Percentiles rank a stretch among this genome's conserved stretches.
Evolutionary conservation across 495 filamentous ascomycete genomes (phyloP).

Genomic region (Podospora fimiseda): DNA sequence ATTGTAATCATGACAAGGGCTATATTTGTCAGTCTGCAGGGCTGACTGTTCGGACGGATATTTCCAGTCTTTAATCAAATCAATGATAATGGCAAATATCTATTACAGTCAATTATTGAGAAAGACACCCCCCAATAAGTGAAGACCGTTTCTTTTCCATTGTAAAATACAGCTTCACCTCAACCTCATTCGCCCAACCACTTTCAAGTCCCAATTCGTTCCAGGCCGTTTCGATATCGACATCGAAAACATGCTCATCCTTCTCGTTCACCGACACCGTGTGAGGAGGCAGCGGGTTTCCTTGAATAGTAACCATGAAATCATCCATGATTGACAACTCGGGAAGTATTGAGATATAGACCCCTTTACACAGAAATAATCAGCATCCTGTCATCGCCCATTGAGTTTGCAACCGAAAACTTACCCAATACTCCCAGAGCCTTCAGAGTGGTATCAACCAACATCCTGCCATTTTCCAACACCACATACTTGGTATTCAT

Average conservation of each 20-base stretch:
- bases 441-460: slow-evolving; percentile 63
- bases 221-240: slow-evolving; percentile 78
- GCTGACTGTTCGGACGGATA: no score
- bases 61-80: no score
- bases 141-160: slow-evolving; percentile 10
- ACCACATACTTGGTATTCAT: slow-evolving; percentile 50
- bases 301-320: slow-evolving; percentile 72
- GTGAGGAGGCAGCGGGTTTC: slow-evolving; percentile 56
- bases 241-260: slow-evolving; percentile 56
- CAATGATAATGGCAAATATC: no score
- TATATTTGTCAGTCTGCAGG: no score
- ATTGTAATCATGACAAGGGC: neutral
- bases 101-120: no score
- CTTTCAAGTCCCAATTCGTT: slow-evolving; percentile 60
- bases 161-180: slow-evolving; percentile 57
- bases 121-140: no score
- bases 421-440: slow-evolving; percentile 73
- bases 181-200: slow-evolving; percentile 81
- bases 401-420: neutral
- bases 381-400: neutral
- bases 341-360: slow-evolving; percentile 64
- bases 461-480: slow-evolving; percentile 52
- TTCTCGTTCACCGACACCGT: slow-evolving; percentile 56
- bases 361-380: slow-evolving; percentile 35
- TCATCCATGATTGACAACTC: slow-evolving; percentile 53